phyloP scores from a whole-genome alignment of 1,139 yeast genomes.

The Blastobotrys capitulatus region DNA sequence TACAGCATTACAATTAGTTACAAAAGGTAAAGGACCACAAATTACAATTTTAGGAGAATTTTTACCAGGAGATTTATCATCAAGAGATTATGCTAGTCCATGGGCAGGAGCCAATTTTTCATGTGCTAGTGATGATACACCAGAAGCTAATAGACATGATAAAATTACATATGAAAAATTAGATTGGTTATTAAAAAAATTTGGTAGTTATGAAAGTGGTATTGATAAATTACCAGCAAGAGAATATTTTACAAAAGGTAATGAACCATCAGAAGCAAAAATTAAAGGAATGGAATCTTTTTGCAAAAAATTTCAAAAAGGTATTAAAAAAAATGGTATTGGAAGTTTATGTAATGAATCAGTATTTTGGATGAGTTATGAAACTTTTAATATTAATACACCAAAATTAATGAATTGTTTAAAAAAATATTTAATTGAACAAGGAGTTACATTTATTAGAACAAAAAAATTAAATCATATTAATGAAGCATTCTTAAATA shows the following conservation, averaged over 20 bases:
- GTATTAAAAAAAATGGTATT: conserved; percentile 36
- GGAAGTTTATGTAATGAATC: conserved; percentile 32
- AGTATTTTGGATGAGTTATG: conserved; percentile 48
- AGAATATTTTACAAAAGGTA: conserved; percentile 44
- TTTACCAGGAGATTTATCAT: conserved; percentile 70
- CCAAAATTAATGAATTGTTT: conserved; percentile 51
- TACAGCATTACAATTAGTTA: conserved; percentile 46
- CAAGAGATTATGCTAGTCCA: conserved; percentile 67
- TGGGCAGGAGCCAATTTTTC: conserved; percentile 62
- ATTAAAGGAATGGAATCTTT: conserved; percentile 43
- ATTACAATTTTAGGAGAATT: conserved; percentile 57
- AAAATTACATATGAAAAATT: conserved; percentile 50
- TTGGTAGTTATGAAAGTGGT: conserved; percentile 52
- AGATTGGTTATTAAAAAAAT: conserved; percentile 37
- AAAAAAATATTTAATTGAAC: conserved; percentile 37
- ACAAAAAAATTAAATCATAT: conserved; percentile 43
- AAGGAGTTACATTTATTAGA: conserved; percentile 48
- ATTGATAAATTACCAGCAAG: conserved; percentile 47
- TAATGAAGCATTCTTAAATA: conserved; percentile 43
- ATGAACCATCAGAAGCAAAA: conserved; percentile 50
- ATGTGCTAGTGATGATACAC: conserved; percentile 56
- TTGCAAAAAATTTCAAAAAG: conserved; percentile 38
- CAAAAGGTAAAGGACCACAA: conserved; percentile 42
- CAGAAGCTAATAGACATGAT: conserved; percentile 48
- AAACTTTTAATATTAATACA: conserved; percentile 63